Evolutionary conservation across 192 early-diverging fungal genomes (phyloP), one percentile per base, ranked within the genome.

Genomic region (Lobosporangium transversale): DNA sequence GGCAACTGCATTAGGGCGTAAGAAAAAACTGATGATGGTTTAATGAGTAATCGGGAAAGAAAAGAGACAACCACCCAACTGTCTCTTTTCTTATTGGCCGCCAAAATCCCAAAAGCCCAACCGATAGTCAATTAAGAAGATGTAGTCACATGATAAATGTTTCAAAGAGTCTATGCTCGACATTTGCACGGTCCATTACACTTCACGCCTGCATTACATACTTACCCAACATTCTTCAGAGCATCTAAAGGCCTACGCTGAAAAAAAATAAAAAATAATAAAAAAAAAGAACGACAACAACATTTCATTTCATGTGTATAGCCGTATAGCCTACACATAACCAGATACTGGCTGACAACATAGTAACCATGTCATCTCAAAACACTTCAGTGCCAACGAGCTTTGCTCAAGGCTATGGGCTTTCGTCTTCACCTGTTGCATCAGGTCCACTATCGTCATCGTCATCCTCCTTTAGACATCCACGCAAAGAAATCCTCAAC

Each of bases 401-500:
- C 18, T 76, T 76, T 35, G 62, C 62, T 9, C 73, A 76, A 23
- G 73, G 73, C 18, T 76, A 76, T 40, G 29, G 53, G 30, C 27
- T 49, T 5, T 32, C 47, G 1, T 63, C 70, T 2, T 30, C 68
- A 4, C 58, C 71, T 8, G 45, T 54, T 10, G 32, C 59, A 3
- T 35, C 59, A 14, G 48, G 53, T 18, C 30, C 61, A 7, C 23
- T 35, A 5, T 45, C 65, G 24, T 17, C 36, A 17, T 58, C 58
- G 4, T 31, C 58, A 5, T 42, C 66, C 18, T 49, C 58, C 17
- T 53, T 56, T 23, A 68, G 66, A 45, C 66, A 44, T 12, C 21
- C 47, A 8, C 57, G 73, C 29, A 94, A 94, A 58, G 92, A 94
- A 68, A 90, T 92, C 37, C 91, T 91, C 71, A 88, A 91, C 56